A percentile compares a stretch with the other conserved stretches of the same genome.
Evolutionary conservation across 768 basidiomycete genomes (phyloP).

Genomic region (Lactifluus volemus): DNA sequence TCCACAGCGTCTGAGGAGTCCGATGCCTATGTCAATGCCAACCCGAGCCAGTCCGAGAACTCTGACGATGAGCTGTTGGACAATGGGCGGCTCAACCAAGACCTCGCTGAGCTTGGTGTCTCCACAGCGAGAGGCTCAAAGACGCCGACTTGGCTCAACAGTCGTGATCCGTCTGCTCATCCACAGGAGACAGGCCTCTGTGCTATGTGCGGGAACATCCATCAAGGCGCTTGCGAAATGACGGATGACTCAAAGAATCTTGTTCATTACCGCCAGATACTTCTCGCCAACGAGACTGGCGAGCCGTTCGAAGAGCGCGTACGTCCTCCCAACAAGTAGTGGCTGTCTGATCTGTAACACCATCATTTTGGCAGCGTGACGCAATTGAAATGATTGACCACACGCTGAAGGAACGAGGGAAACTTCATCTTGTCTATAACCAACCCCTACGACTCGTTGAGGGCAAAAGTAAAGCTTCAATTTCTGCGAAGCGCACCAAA

Average conservation of each 20-base stretch:
- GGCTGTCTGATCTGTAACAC: conserved; percentile 7
- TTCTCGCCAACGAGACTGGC: conserved; percentile 53
- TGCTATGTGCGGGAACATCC: conserved; percentile 47
- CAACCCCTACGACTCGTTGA: conserved; percentile 56
- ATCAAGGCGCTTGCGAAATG: conserved; percentile 49
- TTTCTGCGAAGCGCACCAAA: background rate
- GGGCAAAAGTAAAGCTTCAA: conserved; percentile 8
- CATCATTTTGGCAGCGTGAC: conserved; percentile 35
- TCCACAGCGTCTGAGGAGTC: conserved; percentile 32
- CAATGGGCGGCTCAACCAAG: background rate
- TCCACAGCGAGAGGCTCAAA: background rate
- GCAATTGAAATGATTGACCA: conserved; percentile 68
- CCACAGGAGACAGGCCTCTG: conserved; percentile 31
- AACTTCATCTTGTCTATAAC: conserved; percentile 45
- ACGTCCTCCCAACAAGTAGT: conserved; percentile 19
- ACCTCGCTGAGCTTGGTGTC: background rate
- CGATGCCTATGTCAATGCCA: conserved; percentile 29
- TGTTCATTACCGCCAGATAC: conserved; percentile 58
- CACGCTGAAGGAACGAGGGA: conserved; percentile 46
- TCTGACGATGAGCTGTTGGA: background rate
- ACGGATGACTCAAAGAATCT: conserved; percentile 55
- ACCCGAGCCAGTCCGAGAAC: conserved; percentile 6
- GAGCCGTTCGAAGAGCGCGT: conserved; percentile 63
- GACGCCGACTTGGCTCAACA: background rate
- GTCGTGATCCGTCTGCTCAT: background rate